Evolutionary conservation across 139 green algal genomes (phyloP).

Genomic region (Dunaliella sp.): DNA sequence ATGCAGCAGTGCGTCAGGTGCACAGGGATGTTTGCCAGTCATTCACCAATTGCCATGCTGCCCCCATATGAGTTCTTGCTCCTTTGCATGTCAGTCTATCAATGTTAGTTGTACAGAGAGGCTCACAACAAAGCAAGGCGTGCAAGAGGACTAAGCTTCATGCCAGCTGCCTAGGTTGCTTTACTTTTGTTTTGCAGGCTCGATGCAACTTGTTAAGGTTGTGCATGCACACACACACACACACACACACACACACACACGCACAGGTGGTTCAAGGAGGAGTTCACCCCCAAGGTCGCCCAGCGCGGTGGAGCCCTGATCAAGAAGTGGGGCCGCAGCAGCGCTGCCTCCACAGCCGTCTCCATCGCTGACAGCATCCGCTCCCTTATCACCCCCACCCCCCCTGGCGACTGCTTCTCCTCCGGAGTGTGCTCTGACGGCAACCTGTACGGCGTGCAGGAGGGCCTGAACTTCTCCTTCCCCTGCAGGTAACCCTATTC

Average conservation of each 20-base stretch:
- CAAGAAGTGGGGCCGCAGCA: conserved; percentile 92
- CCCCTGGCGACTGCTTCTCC: conserved; percentile 87
- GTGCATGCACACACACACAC: background rate
- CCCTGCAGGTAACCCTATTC: conserved; percentile 66
- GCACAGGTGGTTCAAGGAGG: conserved; percentile 66
- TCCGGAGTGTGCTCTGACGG: conserved; percentile 76
- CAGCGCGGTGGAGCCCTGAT: conserved; percentile 86
- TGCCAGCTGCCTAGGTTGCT: too few species aligned
- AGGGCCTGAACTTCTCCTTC: conserved; percentile 88
- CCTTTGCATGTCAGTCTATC: too few species aligned
- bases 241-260: conserved; percentile 31
- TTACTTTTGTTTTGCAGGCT: too few species aligned
- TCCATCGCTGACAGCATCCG: conserved; percentile 86
- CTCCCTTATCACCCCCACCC: conserved; percentile 75
- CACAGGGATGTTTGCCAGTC: too few species aligned
- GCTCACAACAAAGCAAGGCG: too few species aligned
- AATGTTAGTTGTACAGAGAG: too few species aligned
- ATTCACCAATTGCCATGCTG: too few species aligned
- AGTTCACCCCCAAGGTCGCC: conserved; percentile 86
- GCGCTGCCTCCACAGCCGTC: conserved; percentile 86
- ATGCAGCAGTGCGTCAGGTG: too few species aligned
- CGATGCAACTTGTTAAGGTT: too few species aligned
- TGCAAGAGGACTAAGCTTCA: too few species aligned
- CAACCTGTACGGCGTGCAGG: conserved; percentile 88
- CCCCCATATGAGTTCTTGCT: too few species aligned